A percentile compares a stretch with the other conserved stretches of the same genome.
Evolutionary conservation across 2,329 filamentous ascomycete species (phyloP).

Genomic region (Calonectria honghensis): DNA sequence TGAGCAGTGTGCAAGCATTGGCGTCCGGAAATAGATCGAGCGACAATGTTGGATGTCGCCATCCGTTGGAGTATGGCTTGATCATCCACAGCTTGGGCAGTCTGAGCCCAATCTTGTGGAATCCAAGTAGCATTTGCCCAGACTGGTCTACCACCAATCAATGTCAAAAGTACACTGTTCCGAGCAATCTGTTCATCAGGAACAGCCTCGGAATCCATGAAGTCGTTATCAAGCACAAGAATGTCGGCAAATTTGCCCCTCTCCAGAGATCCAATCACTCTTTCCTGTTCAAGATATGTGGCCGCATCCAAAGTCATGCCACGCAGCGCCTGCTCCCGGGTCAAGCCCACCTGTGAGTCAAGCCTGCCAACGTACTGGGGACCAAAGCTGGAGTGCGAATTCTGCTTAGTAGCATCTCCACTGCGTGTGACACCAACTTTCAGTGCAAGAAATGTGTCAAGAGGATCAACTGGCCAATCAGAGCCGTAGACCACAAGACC

Average conservation of each 20-base stretch:
- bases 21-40: constrained; percentile 11
- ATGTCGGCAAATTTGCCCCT: constrained; percentile 54
- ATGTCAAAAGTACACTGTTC: constrained; percentile 52
- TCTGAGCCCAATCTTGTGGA: neutral
- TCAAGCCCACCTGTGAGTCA: constrained; percentile 47
- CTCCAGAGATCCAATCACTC: constrained; percentile 53
- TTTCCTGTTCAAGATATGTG: constrained; percentile 52
- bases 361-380: constrained; percentile 47
- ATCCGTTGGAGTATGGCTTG: neutral
- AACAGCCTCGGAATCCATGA: constrained; percentile 46
- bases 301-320: constrained; percentile 53
- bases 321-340: constrained; percentile 47
- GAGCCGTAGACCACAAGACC: constrained; percentile 51
- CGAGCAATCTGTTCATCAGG: constrained; percentile 51
- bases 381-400: constrained; percentile 51
- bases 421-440: constrained; percentile 54
- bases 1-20: constrained; percentile 1
- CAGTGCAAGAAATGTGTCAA: constrained; percentile 54
- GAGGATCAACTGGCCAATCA: constrained; percentile 56
- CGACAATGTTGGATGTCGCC: neutral
- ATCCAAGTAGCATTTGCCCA: constrained; percentile 13
- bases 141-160: constrained; percentile 49
- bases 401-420: constrained; percentile 52
- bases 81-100: neutral
- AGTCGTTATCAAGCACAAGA: constrained; percentile 52